Base-by-base conservation (phyloP, 2,329 filamentous ascomycete species). In the Boeremia lycopersici region DNA sequence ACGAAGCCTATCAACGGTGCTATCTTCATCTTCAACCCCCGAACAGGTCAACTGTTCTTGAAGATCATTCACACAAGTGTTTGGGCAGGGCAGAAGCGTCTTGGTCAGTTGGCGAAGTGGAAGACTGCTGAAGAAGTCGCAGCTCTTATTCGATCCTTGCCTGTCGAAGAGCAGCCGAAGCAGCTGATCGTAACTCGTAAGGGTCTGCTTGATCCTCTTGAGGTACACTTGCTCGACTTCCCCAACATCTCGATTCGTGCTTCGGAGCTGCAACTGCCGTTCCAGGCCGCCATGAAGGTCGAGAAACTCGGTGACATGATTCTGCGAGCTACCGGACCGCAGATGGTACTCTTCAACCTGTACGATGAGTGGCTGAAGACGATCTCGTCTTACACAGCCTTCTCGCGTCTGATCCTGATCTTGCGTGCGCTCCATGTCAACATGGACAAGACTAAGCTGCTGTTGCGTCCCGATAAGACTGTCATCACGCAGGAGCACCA, bases 231-330 rank as follows among this genome's bases (percentile, higher is more conserved):
- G 70, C 88, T 99, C 36, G 96, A 99, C 75, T 99, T 99, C 82
- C 95, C 95, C 49, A 99, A 99, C 74, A 99, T 99, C 63, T 97
- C 95, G 2, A 99, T 99, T 67, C 90, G 95, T 65, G 95, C 95
- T 10, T 99, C 95, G 0, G 95, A 99, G 77, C 79, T 99, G 65
- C 95, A 99, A 76, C 82, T 99, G 61, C 95, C 95, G 1, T 99
- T 99, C 89, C 96, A 99, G 77, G 95, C 95, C 50, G 96, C 96
- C 0, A 99, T 99, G 93, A 99, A 99, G 83, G 93, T 99, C 2
- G 95, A 99, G 79, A 99, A 99, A 77, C 85, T 99, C 40, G 96
- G 93, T 63, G 96, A 99, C 78, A 97, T 99, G 93, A 99, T 99
- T 68, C 81, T 99, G 40, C 89, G 93, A 65, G 96, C 95, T 2